Percentiles rank a stretch among this genome's conserved stretches.
Conservation (phyloP, 208 protist genomes). For the Leishmania lainsoni region DNA sequence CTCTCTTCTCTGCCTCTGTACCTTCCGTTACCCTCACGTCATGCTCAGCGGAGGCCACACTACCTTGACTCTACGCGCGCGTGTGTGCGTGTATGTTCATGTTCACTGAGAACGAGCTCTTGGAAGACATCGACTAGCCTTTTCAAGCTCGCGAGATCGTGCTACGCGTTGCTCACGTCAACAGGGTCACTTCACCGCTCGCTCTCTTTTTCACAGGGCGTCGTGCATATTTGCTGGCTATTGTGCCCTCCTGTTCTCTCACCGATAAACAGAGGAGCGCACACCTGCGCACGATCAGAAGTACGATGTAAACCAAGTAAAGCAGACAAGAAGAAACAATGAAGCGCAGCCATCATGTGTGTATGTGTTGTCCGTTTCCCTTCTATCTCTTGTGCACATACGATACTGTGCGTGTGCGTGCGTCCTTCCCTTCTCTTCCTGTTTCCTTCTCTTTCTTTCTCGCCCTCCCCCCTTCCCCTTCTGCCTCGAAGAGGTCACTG, state of each 20-base stretch:
- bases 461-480: background rate
- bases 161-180: background rate
- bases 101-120: background rate
- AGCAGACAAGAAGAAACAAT: background rate
- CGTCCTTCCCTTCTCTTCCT: background rate
- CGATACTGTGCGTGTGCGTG: background rate
- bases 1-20: background rate
- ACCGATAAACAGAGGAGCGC: background rate
- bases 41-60: background rate
- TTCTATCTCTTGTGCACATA: background rate
- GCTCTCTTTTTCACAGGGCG: background rate
- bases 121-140: background rate
- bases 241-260: background rate
- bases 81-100: background rate
- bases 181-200: background rate
- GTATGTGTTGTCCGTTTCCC: background rate
- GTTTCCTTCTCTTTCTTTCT: background rate
- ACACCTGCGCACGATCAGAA: background rate
- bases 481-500: background rate
- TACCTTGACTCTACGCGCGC: background rate
- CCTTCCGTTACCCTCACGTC: background rate
- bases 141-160: background rate
- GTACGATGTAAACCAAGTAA: background rate
- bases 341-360: background rate
- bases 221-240: background rate